Evolutionary conservation across 1,284 basidiomycete genomes (phyloP), one percentile per base, ranked within the genome.

Genomic region (Leccinum brunneo-olivaceum): DNA sequence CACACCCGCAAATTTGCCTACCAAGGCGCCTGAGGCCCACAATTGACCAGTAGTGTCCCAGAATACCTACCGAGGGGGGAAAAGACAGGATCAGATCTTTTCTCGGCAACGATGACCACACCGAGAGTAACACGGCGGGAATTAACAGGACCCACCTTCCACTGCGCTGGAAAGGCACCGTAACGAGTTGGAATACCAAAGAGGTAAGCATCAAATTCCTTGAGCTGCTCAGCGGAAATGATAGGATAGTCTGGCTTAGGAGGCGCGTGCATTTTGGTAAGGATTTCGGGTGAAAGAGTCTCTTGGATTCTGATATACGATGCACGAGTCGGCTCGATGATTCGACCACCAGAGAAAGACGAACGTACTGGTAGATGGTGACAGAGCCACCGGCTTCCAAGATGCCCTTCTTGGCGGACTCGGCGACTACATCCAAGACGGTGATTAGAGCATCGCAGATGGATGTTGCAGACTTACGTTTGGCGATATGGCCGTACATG

Each of bases 231-330:
- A 34, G 71, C 67, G 5, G 58, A 62, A 53, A 80, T 62, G 49
- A 72, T 48, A 20, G 76, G 76, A 63, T 74, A 73, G 21, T 61
- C 56, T 29, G 67, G 58, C 44, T 65, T 68, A 2, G 62, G 37
- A 5, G 68, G 65, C 0, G 73, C 77, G 59, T 75, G 58, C 73
- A 82, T 73, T 63, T 78, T 77, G 44, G 55, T 51, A 27, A 81
- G 66, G 42, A 81, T 61, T 23, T 80, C 76, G 0, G 66, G 59
- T 10, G 73, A 50, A 32, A 80, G 71, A 4, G 77, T 82, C 65
- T 83, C 79, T 39, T 65, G 53, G 57, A 79, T 71, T 56, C 66
- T 39, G 19, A 21, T 30, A 15, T 12, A 9, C 15, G 10, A 30
- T 3, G 29, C 8, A 8, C 33, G 10, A 9, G 6, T n/a, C 4